Conservation (phyloP, 176 grass and related monocot species). For the Oryza glaberrima region DNA sequence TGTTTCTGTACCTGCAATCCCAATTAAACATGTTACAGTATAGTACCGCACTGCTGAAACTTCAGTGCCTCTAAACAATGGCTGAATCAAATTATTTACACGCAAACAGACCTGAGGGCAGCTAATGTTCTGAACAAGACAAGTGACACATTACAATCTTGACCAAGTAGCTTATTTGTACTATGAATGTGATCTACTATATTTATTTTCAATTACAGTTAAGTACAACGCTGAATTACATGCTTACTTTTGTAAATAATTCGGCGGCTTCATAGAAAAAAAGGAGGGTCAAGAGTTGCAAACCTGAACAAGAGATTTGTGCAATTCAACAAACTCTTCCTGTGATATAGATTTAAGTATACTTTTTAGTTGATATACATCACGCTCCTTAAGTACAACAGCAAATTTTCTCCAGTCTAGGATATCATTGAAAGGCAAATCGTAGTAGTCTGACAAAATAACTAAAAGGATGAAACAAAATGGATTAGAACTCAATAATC, state of each 20-base stretch:
- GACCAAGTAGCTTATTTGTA: neutral
- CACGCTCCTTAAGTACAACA: conserved; percentile 79
- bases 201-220: neutral
- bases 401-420: conserved; percentile 85
- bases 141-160: conserved; percentile 14
- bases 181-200: conserved; percentile 5
- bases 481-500: conserved; percentile 35
- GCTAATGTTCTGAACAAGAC: conserved; percentile 1
- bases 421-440: conserved; percentile 66
- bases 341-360: conserved; percentile 83
- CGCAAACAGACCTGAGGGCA: neutral
- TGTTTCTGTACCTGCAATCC: conserved; percentile 87
- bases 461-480: conserved; percentile 50
- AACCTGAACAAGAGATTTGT: conserved; percentile 76
- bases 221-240: conserved; percentile 16
- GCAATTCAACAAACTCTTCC: conserved; percentile 74
- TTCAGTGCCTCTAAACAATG: neutral
- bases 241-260: neutral
- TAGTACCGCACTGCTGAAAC: neutral
- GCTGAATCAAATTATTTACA: conserved; percentile 14
- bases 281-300: conserved; percentile 14
- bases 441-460: conserved; percentile 81
- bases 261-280: neutral
- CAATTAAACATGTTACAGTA: conserved; percentile 30
- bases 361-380: conserved; percentile 84